Evolutionary conservation across 805 yeast genomes (phyloP).

Genomic region (Peterozyma xylosa): DNA sequence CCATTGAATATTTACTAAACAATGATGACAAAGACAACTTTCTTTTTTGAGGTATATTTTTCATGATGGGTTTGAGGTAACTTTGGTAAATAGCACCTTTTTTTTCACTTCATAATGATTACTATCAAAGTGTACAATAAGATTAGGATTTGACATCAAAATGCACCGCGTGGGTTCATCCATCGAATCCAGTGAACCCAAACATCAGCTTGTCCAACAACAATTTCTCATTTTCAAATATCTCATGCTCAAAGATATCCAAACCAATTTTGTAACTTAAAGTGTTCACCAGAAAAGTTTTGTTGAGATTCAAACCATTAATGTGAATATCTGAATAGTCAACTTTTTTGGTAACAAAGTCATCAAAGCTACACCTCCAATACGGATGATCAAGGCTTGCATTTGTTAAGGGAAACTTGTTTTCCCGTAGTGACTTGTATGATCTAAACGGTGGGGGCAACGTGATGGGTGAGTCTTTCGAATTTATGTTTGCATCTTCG

Average conservation of each 20-base stretch:
- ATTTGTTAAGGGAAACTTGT: neutral
- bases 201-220: slow-evolving; percentile 2
- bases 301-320: slow-evolving; percentile 1
- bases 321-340: neutral
- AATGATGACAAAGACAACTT: too few relatives aligned
- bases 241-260: neutral
- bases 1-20: too few relatives aligned
- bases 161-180: too few relatives aligned
- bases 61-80: too few relatives aligned
- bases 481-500: neutral
- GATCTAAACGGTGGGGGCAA: neutral
- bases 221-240: neutral
- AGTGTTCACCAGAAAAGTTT: slow-evolving; percentile 1
- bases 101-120: too few relatives aligned
- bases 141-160: too few relatives aligned
- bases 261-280: neutral
- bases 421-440: neutral
- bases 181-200: slow-evolving; percentile 6
- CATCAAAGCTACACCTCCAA: neutral
- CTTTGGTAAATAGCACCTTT: too few relatives aligned
- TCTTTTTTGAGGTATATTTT: too few relatives aligned
- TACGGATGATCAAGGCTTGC: slow-evolving; percentile 2
- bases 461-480: neutral
- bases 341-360: neutral
- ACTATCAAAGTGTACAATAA: too few relatives aligned